Evolutionary conservation across 2,329 filamentous ascomycete genomes (phyloP).

Genomic region (Calonectria hongkongensis): DNA sequence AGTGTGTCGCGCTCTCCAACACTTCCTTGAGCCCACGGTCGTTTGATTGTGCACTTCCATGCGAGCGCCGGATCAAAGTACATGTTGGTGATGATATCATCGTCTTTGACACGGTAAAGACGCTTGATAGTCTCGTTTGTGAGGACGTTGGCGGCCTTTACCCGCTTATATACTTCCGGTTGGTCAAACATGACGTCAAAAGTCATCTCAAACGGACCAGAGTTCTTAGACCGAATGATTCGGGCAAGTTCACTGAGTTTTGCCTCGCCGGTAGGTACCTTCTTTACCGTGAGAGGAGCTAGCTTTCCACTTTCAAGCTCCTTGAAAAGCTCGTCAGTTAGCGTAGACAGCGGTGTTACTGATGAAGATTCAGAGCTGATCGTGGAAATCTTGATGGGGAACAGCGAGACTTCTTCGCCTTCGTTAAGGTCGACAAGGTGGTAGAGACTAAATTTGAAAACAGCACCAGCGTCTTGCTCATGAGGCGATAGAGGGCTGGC

Average conservation of each 20-base stretch:
- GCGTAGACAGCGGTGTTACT: neutral
- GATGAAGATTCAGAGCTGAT: neutral
- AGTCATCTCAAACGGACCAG: constrained; percentile 70
- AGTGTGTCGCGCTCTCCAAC: constrained; percentile 62
- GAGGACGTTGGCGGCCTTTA: constrained; percentile 61
- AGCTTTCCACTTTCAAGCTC: constrained; percentile 8
- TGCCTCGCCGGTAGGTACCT: constrained; percentile 44
- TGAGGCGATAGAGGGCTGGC: constrained; percentile 55
- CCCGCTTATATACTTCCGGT: constrained; percentile 56
- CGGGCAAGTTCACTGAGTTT: constrained; percentile 56
- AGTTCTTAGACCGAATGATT: constrained; percentile 69
- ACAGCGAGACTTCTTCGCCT: constrained; percentile 36
- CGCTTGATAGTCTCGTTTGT: constrained; percentile 58
- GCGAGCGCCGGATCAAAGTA: constrained; percentile 66
- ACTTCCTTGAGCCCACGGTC: constrained; percentile 60
- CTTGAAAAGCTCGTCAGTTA: neutral
- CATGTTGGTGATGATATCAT: constrained; percentile 58
- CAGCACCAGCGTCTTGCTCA: constrained; percentile 58
- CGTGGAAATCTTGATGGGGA: neutral
- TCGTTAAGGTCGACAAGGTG: constrained; percentile 65
- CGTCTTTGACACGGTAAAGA: constrained; percentile 55
- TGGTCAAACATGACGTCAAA: constrained; percentile 70
- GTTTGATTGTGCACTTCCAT: constrained; percentile 66
- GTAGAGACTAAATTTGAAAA: constrained; percentile 66
- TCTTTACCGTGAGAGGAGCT: constrained; percentile 8